Conservation (phyloP, 176 grass and related monocot species). For the Eleusine coracana region DNA sequence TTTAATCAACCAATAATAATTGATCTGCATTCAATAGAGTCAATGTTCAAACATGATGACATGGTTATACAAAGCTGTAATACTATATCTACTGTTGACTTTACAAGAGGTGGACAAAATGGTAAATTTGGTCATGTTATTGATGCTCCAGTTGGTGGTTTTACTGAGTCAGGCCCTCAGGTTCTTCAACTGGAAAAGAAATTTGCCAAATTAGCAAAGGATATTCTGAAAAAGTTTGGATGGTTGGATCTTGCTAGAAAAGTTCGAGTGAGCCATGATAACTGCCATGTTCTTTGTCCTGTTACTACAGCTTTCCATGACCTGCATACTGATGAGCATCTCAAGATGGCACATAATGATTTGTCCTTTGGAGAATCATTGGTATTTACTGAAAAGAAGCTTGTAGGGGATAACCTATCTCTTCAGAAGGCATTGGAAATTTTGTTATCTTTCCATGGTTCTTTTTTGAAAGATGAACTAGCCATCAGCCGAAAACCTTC, state of each 20-base stretch:
- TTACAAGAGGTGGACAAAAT: slow-evolving; percentile 30
- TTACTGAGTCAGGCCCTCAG: slow-evolving; percentile 36
- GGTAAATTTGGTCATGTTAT: slow-evolving; percentile 8
- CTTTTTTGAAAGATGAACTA: slow-evolving; percentile 72
- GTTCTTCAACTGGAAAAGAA: slow-evolving; percentile 76
- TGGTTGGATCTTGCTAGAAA: slow-evolving; percentile 92
- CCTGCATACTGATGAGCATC: slow-evolving; percentile 48
- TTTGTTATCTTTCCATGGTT: slow-evolving; percentile 57
- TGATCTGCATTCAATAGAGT: slow-evolving; percentile 67
- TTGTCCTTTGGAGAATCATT: slow-evolving; percentile 36
- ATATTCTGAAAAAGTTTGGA: slow-evolving; percentile 79
- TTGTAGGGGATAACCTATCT: slow-evolving; percentile 42
- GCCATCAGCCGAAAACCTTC: slow-evolving; percentile 50
- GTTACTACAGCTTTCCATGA: slow-evolving; percentile 56
- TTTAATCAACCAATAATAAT: slow-evolving; percentile 81
- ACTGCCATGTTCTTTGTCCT: slow-evolving; percentile 63
- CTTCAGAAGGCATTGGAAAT: slow-evolving; percentile 50
- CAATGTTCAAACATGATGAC: slow-evolving; percentile 22
- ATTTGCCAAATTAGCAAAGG: slow-evolving; percentile 79
- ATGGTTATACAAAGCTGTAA: slow-evolving; percentile 6
- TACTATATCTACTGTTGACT: slow-evolving; percentile 13
- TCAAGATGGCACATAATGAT: slow-evolving; percentile 38
- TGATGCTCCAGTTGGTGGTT: slow-evolving; percentile 26
- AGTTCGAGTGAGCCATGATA: slow-evolving; percentile 67
- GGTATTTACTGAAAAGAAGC: slow-evolving; percentile 35